A percentile compares a stretch with the other conserved stretches of the same genome.
phyloP scores from a whole-genome alignment of 2,329 filamentous ascomycete genomes.

The Sporothrix sp. region DNA sequence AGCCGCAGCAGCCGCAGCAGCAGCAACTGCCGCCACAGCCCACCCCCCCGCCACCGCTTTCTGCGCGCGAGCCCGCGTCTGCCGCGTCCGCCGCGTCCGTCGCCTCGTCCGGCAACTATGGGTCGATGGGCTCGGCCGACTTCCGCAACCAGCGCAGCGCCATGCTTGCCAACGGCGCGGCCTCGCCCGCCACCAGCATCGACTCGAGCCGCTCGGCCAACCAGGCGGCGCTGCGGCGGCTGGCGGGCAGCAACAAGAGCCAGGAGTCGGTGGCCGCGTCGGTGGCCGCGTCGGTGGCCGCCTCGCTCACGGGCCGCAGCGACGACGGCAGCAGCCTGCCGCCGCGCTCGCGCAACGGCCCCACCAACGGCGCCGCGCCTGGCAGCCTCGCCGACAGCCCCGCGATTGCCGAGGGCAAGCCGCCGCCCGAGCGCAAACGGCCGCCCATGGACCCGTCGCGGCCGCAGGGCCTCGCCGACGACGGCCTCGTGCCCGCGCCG shows the following conservation, averaged over 20 bases:
- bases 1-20: neutral
- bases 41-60: slow-evolving; percentile 19
- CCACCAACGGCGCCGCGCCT: slow-evolving; percentile 18
- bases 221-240: slow-evolving; percentile 34
- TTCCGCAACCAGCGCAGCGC: slow-evolving; percentile 22
- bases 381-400: slow-evolving; percentile 18
- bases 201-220: slow-evolving; percentile 38
- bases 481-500: slow-evolving; percentile 48
- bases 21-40: slow-evolving; percentile 3
- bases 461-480: slow-evolving; percentile 37
- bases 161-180: slow-evolving; percentile 24
- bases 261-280: slow-evolving; percentile 49
- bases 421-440: slow-evolving; percentile 53
- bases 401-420: slow-evolving; percentile 29
- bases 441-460: slow-evolving; percentile 56
- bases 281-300: slow-evolving; percentile 43
- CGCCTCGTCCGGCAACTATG: slow-evolving; percentile 15
- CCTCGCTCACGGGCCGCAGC: slow-evolving; percentile 38
- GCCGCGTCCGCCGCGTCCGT: too few relatives aligned
- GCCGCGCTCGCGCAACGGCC: slow-evolving; percentile 44
- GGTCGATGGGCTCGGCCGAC: slow-evolving; percentile 12
- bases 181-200: slow-evolving; percentile 43
- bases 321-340: slow-evolving; percentile 40
- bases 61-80: slow-evolving; percentile 17
- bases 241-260: slow-evolving; percentile 44